A percentile compares a stretch with the other conserved stretches of the same genome.
Evolutionary conservation across 352 stramenopile genomes (phyloP).

Genomic region (Phytophthora ohioensis): DNA sequence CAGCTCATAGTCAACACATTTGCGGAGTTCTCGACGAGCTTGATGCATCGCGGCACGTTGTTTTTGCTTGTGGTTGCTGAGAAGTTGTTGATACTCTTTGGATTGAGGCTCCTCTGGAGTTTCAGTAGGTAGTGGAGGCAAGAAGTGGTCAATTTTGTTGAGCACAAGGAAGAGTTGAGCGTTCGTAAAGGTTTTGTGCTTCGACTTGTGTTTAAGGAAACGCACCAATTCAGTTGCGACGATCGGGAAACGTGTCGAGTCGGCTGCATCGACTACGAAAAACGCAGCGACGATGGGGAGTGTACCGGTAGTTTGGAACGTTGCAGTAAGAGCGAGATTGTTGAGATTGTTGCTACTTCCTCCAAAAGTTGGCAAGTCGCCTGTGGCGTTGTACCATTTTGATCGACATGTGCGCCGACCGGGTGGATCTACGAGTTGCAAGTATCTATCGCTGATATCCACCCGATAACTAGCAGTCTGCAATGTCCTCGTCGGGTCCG

Average conservation of each 20-base stretch:
- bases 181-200: slow-evolving; percentile 37
- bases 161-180: slow-evolving; percentile 60
- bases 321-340: slow-evolving; percentile 19
- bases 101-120: slow-evolving; percentile 26
- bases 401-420: slow-evolving; percentile 43
- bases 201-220: slow-evolving; percentile 51
- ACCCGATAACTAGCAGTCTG: slow-evolving; percentile 47
- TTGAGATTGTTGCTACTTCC: slow-evolving; percentile 32
- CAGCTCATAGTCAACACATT: slow-evolving; percentile 60
- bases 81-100: slow-evolving; percentile 36
- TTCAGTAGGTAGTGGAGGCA: slow-evolving; percentile 15
- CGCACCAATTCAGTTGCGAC: slow-evolving; percentile 60
- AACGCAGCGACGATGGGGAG: slow-evolving; percentile 54
- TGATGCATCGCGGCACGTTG: slow-evolving; percentile 42
- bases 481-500: slow-evolving; percentile 36
- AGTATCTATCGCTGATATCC: slow-evolving; percentile 46
- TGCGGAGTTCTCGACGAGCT: slow-evolving; percentile 58
- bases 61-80: slow-evolving; percentile 30
- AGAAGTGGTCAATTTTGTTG: slow-evolving; percentile 63
- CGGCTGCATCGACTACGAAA: slow-evolving; percentile 62
- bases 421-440: slow-evolving; percentile 60
- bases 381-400: slow-evolving; percentile 46
- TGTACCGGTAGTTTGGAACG: slow-evolving; percentile 9
- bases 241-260: slow-evolving; percentile 57
- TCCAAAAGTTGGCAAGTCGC: slow-evolving; percentile 18